Percentiles rank a stretch among this genome's conserved stretches.
phyloP scores from a whole-genome alignment of 805 yeast genomes.

The Starmerella riodocensis region DNA sequence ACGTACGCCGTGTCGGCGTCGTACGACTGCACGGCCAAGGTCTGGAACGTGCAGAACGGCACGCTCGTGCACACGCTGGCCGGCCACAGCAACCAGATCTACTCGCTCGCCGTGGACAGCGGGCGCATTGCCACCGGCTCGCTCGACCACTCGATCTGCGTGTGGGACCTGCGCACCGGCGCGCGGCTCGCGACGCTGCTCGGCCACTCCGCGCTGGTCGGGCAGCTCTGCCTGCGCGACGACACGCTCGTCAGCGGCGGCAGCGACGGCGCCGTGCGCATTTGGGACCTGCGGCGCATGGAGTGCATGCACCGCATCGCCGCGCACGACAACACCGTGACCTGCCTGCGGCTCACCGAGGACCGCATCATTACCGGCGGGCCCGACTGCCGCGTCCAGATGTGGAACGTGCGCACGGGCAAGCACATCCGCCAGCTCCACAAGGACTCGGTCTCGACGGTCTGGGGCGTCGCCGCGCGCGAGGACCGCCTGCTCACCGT shows the following conservation, averaged over 20 bases:
- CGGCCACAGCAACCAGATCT: slow-evolving; percentile 81
- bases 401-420: slow-evolving; percentile 32
- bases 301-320: slow-evolving; percentile 54
- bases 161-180: slow-evolving; percentile 90
- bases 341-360: slow-evolving; percentile 31
- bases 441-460: slow-evolving; percentile 25
- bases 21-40: slow-evolving; percentile 76
- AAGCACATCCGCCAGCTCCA: slow-evolving; percentile 29
- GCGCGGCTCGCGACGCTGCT: slow-evolving; percentile 57
- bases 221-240: slow-evolving; percentile 62
- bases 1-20: slow-evolving; percentile 64
- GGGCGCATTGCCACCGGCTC: slow-evolving; percentile 82
- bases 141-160: slow-evolving; percentile 83
- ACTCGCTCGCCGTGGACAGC: slow-evolving; percentile 83
- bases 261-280: slow-evolving; percentile 64
- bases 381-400: slow-evolving; percentile 31
- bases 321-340: slow-evolving; percentile 34
- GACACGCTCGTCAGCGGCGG: slow-evolving; percentile 74
- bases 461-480: slow-evolving; percentile 32
- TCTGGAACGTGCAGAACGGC: slow-evolving; percentile 88
- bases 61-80: slow-evolving; percentile 76
- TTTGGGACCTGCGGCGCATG: slow-evolving; percentile 72
- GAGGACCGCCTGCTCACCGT: slow-evolving; percentile 31
- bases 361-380: slow-evolving; percentile 33
- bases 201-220: slow-evolving; percentile 90